Evolutionary conservation across 1,284 basidiomycete species (phyloP).

Genomic region (Rhodofomes roseus): DNA sequence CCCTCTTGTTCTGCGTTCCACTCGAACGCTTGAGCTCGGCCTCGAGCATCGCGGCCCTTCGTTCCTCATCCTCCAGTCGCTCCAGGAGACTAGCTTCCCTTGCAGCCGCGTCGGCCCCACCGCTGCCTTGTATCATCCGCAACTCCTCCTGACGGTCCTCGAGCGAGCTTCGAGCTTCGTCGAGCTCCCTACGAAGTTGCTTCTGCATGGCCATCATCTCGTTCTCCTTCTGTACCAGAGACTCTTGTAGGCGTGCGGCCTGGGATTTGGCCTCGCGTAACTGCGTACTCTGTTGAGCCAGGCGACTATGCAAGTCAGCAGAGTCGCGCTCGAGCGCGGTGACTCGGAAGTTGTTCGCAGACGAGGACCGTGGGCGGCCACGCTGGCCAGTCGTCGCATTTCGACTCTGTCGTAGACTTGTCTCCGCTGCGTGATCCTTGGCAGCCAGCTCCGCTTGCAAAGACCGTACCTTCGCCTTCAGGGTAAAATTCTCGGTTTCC

Average conservation of each 20-base stretch:
- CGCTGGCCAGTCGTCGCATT: slow-evolving; percentile 20
- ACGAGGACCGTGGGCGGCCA: slow-evolving; percentile 43
- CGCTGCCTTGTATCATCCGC: slow-evolving; percentile 31
- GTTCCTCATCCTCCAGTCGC: slow-evolving; percentile 22
- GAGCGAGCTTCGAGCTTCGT: slow-evolving; percentile 21
- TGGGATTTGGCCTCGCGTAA: slow-evolving; percentile 42
- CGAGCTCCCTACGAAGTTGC: slow-evolving; percentile 37
- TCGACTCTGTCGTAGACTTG: slow-evolving; percentile 29
- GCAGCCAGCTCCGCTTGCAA: slow-evolving; percentile 17
- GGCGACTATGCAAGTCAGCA: slow-evolving; percentile 37
- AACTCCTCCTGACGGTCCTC: slow-evolving; percentile 49
- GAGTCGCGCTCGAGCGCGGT: slow-evolving; percentile 53
- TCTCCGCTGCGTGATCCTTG: slow-evolving; percentile 21
- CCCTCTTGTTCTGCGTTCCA: slow-evolving; percentile 13
- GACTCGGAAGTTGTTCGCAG: slow-evolving; percentile 45
- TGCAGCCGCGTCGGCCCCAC: slow-evolving; percentile 16
- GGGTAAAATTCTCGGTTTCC: slow-evolving; percentile 49
- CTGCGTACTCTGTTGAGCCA: slow-evolving; percentile 41
- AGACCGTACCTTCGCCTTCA: slow-evolving; percentile 35
- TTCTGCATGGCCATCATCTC: slow-evolving; percentile 54
- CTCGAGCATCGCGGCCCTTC: slow-evolving; percentile 17
- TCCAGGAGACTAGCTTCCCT: slow-evolving; percentile 19
- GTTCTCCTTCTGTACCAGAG: slow-evolving; percentile 53
- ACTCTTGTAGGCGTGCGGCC: slow-evolving; percentile 42
- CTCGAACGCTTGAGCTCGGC: slow-evolving; percentile 20